Base-by-base conservation (phyloP, 2,329 filamentous ascomycete genomes). In the Stagonosporopsis chrysanthemi region DNA sequence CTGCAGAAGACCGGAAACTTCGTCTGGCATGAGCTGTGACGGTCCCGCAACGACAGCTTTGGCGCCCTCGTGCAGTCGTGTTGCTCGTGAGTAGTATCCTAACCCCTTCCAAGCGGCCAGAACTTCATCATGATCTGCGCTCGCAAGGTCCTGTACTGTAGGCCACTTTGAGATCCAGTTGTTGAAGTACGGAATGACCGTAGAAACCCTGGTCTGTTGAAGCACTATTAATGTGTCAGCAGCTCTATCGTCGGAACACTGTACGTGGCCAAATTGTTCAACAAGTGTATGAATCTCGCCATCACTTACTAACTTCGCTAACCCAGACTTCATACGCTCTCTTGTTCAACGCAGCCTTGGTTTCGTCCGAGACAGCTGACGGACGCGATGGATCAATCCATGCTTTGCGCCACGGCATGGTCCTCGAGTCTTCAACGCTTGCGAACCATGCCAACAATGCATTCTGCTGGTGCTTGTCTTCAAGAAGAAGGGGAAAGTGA, bases 261-360 rank as follows among this genome's bases (percentile, higher is more conserved):
- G 28, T 64, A 70, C 65, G 62, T 68, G 62, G 65, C 40, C 22
- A 15, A 59, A 62, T 60, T 60, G 58, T 47, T 35, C n/a, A 31
- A 43, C 33, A 36, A 28, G 26, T 40, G 4, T 4, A 6, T 12
- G 6, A 41, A 42, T 38, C 14, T 17, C 29, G 26, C n/a, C 8
- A 6, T 43, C 17, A 75, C 72, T 71, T 60, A 75, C 72, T 88
- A 63, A 88, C 84, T 75, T 88, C 86, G 66, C 83, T 86, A 67
- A 88, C 86, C 84, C 86, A 88, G 43, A 88, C 86, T 69, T 88
- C 82, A 74, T 88, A 88, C 2, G 86, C 86, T 44, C 86, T 82
- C 28, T 76, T 80, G 56, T 83, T 81, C 11, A 87, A 76, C 2
- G 70, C 71, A n/a, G 56, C 43, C 11, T 45, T 60, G 8, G 83